phyloP scores from a whole-genome alignment of 2,329 filamentous ascomycete genomes.

The Diplodia scrobiculata region DNA sequence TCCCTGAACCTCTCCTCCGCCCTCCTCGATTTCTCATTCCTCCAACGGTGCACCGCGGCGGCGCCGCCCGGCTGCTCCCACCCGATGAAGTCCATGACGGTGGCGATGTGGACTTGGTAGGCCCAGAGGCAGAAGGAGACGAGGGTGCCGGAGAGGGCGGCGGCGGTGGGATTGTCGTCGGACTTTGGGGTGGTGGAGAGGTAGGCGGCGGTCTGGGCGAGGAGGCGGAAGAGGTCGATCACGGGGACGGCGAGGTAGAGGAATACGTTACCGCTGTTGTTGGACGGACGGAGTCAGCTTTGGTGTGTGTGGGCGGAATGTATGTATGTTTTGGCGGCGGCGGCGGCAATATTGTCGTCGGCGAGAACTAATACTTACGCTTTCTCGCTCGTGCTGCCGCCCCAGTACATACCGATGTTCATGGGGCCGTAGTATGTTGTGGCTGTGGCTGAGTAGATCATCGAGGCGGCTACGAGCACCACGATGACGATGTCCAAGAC shows the following conservation, averaged over 20 bases:
- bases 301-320: too few species aligned
- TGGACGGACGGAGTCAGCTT: too few species aligned
- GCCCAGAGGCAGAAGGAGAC: background rate
- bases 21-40: background rate
- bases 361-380: background rate
- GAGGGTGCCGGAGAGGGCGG: background rate
- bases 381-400: background rate
- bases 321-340: too few species aligned
- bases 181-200: background rate
- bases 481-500: background rate
- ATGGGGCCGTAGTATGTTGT: background rate
- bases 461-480: background rate
- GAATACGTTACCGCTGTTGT: background rate
- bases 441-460: background rate
- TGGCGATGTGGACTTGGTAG: background rate
- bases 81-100: background rate
- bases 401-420: background rate
- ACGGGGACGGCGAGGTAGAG: conserved; percentile 7
- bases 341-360: too few species aligned
- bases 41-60: background rate
- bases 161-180: background rate
- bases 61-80: conserved; percentile 5
- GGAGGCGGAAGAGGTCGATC: conserved; percentile 7
- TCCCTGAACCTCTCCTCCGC: background rate
- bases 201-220: conserved; percentile 1